Conservation (phyloP, 2,329 filamentous ascomycete genomes). For the Hypoxylon sp. region DNA sequence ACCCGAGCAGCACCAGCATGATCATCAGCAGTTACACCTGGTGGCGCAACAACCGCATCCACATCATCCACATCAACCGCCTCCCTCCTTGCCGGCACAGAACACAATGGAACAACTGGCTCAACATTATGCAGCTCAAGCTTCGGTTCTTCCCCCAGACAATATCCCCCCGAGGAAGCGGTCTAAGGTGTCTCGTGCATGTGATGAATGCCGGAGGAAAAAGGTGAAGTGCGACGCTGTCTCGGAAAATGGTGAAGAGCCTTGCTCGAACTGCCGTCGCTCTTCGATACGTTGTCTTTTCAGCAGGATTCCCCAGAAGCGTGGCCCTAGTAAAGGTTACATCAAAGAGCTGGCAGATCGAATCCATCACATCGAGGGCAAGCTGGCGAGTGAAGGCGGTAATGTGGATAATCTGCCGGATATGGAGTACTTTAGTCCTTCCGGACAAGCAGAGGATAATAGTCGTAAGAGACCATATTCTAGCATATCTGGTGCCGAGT, state of each 20-base stretch:
- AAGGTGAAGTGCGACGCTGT: constrained; percentile 91
- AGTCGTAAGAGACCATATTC: constrained; percentile 54
- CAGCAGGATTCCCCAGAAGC: constrained; percentile 87
- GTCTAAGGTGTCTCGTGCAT: constrained; percentile 88
- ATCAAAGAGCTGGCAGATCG: constrained; percentile 93
- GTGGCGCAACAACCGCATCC: constrained; percentile 51
- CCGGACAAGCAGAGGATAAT: constrained; percentile 57
- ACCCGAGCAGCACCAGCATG: constrained; percentile 38
- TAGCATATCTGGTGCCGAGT: constrained; percentile 53
- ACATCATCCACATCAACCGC: constrained; percentile 41
- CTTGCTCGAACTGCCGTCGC: constrained; percentile 85
- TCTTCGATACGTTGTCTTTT: constrained; percentile 84
- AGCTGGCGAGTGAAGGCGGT: constrained; percentile 69
- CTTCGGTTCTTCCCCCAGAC: constrained; percentile 58
- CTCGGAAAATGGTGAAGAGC: constrained; percentile 77
- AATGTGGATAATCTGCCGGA: constrained; percentile 54
- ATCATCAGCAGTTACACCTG: constrained; percentile 47
- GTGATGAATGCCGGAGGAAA: constrained; percentile 89
- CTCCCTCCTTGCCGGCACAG: constrained; percentile 40
- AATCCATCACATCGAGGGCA: constrained; percentile 84
- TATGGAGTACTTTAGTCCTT: constrained; percentile 58
- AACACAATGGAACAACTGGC: constrained; percentile 43
- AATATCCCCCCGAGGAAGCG: constrained; percentile 78
- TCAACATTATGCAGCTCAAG: constrained; percentile 57
- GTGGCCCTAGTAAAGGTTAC: constrained; percentile 92